Percentiles rank a stretch among this genome's conserved stretches.
Conservation (phyloP, 2,329 filamentous ascomycete species). For the Leptodontidium sp. region DNA sequence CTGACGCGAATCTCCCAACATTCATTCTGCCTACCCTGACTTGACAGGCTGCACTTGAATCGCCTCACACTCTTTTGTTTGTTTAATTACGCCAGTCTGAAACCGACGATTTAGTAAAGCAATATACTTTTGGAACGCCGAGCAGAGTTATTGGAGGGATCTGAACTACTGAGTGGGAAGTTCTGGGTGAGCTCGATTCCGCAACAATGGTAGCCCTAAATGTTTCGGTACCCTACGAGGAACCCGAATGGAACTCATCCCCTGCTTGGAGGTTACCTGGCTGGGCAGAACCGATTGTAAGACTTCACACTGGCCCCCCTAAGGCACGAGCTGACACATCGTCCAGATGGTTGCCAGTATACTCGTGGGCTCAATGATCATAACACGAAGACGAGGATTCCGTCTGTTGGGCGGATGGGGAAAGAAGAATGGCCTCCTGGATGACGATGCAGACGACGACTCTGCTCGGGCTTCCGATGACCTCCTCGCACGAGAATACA, state of each 20-base stretch:
- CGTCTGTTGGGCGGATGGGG: conserved; percentile 37
- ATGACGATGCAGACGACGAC: conserved; percentile 40
- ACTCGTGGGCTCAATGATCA: conserved; percentile 44
- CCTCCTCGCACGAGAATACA: conserved; percentile 40
- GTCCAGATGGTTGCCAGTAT: conserved; percentile 47
- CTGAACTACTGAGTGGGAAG: not conserved
- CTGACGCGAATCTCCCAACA: not conserved
- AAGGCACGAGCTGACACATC: conserved; percentile 29
- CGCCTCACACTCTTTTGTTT: not conserved
- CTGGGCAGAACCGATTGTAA: conserved; percentile 47
- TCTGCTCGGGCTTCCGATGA: conserved; percentile 46
- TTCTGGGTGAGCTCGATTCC: not conserved
- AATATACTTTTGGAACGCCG: no score
- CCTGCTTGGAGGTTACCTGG: conserved; percentile 46
- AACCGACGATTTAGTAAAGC: no score
- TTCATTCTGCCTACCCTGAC: not conserved
- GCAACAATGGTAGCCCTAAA: conserved; percentile 23
- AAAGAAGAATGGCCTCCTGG: conserved; percentile 35
- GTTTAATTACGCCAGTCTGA: not conserved
- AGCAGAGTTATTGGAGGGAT: not conserved
- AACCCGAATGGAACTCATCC: conserved; percentile 46
- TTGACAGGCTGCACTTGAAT: not conserved
- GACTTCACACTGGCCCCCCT: conserved; percentile 14
- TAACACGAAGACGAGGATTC: conserved; percentile 42
- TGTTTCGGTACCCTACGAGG: conserved; percentile 40